Base-by-base conservation (phyloP, 306 rosid species). In the Casuarina equisetifolia region DNA sequence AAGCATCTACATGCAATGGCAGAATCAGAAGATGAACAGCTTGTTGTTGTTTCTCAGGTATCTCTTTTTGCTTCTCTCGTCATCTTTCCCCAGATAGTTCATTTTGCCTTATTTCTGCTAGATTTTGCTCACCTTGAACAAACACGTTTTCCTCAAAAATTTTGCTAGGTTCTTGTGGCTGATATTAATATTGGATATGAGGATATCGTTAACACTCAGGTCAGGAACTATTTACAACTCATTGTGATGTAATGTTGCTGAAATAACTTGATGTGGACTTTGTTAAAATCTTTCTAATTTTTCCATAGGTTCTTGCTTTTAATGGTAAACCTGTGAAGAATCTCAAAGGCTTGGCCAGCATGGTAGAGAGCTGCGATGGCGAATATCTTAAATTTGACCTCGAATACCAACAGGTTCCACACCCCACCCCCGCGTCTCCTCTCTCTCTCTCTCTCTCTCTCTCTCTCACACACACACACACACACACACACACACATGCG, bases 171-270 rank as follows among this genome's bases (percentile, higher is more conserved):
- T 82, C 91, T 96, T 59, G 99, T 91, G 80, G 98, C 98, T 74
- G 97, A 92, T 77, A 91, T 96, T 84, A 92, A 92, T 82, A 91
- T 96, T 25, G 99, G 99, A 35, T 93, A 96, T 76, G 99, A 96
- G 82, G 98, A 96, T 52, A 90, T 96, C 15, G 96, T 89, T 70
- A 91, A 96, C 84, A 96, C 93, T 54, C 99, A 91, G 99, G 99
- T 93, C 35, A 81, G 76, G 36, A 15, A 72, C 75, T 59, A 32
- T 64, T 19, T 19, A 20, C 39, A 2, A 17, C 51, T 40, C 32
- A 52, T 58, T 44, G 6, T 2, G 15, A 2, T 40, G 67, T 73
- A 54, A 42, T 2, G 32, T 50, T 15, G 25, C 3, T 53, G 64
- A 55, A 82, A 46, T 75, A 64, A 35, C 80, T n/a, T 12, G 11